phyloP scores from a whole-genome alignment of 2,329 filamentous ascomycete genomes.

The Trichoderma harzianum region DNA sequence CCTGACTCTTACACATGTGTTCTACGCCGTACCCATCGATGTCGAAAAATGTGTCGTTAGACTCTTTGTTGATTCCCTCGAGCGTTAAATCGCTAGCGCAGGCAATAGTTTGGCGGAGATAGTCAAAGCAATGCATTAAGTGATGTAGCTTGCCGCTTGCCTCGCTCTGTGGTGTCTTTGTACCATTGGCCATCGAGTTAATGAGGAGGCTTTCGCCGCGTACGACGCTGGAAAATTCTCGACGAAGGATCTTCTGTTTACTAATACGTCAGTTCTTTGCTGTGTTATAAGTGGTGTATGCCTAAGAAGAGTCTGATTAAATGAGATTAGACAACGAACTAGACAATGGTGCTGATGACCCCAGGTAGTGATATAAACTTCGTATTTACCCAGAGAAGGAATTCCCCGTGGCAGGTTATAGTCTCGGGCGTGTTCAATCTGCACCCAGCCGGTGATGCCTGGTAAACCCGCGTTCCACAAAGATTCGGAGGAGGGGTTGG shows the following conservation, averaged over 20 bases:
- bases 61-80: neutral
- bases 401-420: neutral
- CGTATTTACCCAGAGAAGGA: neutral
- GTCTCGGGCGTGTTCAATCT: neutral
- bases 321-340: neutral
- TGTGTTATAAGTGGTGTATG: neutral
- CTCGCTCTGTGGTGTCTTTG: neutral
- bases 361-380: neutral
- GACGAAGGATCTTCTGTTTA: neutral
- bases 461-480: neutral
- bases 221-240: neutral
- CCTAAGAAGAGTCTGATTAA: neutral
- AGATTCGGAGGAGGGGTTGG: neutral
- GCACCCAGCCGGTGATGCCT: neutral
- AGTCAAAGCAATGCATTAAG: neutral
- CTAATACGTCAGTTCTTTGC: neutral
- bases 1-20: neutral
- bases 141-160: neutral
- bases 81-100: neutral
- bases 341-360: neutral
- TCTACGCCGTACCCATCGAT: neutral
- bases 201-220: neutral
- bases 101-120: neutral
- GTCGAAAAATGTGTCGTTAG: neutral
- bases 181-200: neutral